These are phyloP conservation scores for Aspergillus versicolor DNA, from an alignment of 2,329 filamentous ascomycete species.

Conservation along the genomic window DNA sequence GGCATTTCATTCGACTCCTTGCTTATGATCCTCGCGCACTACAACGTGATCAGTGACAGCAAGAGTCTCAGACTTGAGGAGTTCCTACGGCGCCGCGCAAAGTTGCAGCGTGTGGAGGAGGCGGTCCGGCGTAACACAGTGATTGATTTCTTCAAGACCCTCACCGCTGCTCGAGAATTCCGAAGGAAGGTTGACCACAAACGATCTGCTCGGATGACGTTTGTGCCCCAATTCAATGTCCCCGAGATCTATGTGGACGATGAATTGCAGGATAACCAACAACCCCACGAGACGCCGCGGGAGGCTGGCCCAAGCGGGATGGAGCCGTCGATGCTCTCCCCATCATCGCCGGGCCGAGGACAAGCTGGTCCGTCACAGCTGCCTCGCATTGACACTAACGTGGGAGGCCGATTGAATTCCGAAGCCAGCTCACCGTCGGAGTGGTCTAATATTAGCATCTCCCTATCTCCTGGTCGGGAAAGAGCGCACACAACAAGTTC, in stretches of 20 bases:
- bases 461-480: constrained; percentile 33
- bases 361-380: constrained; percentile 39
- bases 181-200: constrained; percentile 71
- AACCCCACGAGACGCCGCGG: constrained; percentile 19
- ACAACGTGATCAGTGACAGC: constrained; percentile 97
- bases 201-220: constrained; percentile 72
- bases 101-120: constrained; percentile 91
- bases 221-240: constrained; percentile 74
- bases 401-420: constrained; percentile 38
- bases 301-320: constrained; percentile 1
- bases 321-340: constrained; percentile 34
- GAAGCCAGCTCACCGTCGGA: constrained; percentile 41
- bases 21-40: constrained; percentile 93
- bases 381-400: constrained; percentile 48
- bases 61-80: constrained; percentile 94
- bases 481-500: constrained; percentile 27
- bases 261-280: constrained; percentile 50
- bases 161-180: constrained; percentile 82
- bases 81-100: constrained; percentile 83
- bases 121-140: constrained; percentile 88
- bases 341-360: constrained; percentile 27
- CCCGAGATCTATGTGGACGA: constrained; percentile 91
- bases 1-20: constrained; percentile 91
- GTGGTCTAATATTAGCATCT: constrained; percentile 55
- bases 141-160: constrained; percentile 91